Conservation (phyloP, 495 filamentous ascomycete genomes). For the Lophiotrema nucula region DNA sequence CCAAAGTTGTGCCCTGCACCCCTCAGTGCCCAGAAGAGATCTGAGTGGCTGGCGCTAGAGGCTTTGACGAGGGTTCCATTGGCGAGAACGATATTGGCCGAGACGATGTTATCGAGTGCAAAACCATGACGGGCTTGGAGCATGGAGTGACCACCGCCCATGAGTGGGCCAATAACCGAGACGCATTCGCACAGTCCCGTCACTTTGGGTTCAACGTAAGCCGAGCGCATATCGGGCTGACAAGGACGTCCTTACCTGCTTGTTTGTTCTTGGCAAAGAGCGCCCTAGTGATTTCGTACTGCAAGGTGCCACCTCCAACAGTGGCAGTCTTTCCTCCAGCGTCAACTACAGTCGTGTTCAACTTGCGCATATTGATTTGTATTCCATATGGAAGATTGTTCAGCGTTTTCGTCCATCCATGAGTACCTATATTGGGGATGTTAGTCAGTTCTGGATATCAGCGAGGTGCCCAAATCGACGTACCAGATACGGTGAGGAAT, state of each 20-base stretch:
- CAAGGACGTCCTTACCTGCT: slow-evolving; percentile 16
- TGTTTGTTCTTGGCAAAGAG: slow-evolving; percentile 3
- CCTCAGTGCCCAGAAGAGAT: slow-evolving; percentile 52
- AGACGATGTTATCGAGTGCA: slow-evolving; percentile 61
- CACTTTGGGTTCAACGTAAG: background rate
- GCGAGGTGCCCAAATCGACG: too few species aligned
- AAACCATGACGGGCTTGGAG: slow-evolving; percentile 43
- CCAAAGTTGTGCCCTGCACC: slow-evolving; percentile 63
- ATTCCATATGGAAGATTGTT: slow-evolving; percentile 1
- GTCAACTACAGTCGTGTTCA: background rate
- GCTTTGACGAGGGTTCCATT: slow-evolving; percentile 51
- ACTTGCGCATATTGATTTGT: slow-evolving; percentile 3
- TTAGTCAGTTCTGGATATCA: too few species aligned
- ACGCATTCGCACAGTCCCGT: slow-evolving; percentile 11
- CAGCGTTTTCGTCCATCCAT: slow-evolving; percentile 2
- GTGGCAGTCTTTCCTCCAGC: slow-evolving; percentile 1
- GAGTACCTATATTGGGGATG: too few species aligned
- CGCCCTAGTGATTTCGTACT: background rate
- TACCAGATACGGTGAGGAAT: slow-evolving; percentile 12
- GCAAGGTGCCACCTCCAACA: slow-evolving; percentile 6
- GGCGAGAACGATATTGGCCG: slow-evolving; percentile 61
- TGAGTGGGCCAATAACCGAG: slow-evolving; percentile 5
- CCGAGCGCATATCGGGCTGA: too few species aligned
- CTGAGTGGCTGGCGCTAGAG: slow-evolving; percentile 36
- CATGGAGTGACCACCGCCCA: slow-evolving; percentile 10